Percentiles rank a stretch among this genome's conserved stretches.
These are phyloP conservation scores for Lachnellula hyalina DNA, from an alignment of 2,329 filamentous ascomycete species.

Conservation along the genomic window DNA sequence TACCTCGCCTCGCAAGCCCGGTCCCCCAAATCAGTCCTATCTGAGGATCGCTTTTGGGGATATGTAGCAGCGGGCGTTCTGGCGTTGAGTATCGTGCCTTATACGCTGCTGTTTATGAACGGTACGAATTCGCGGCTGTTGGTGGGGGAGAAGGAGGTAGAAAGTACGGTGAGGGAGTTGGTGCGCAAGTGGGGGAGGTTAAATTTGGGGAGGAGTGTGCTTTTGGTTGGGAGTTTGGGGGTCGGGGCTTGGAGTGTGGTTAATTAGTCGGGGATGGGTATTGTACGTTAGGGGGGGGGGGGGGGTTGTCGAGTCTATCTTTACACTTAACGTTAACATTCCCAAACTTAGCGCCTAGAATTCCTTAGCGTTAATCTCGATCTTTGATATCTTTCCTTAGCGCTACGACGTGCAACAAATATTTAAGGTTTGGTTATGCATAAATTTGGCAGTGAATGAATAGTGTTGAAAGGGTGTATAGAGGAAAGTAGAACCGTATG, in stretches of 20 bases:
- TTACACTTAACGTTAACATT: too few relatives aligned
- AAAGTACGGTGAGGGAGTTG: conserved; percentile 40
- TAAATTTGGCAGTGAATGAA: too few relatives aligned
- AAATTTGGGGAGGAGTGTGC: conserved; percentile 41
- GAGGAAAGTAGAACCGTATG: too few relatives aligned
- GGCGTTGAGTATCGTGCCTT: conserved; percentile 45
- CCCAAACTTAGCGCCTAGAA: too few relatives aligned
- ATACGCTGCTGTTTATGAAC: conserved; percentile 43
- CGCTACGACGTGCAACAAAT: too few relatives aligned
- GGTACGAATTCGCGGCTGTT: conserved; percentile 45
- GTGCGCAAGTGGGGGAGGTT: conserved; percentile 51
- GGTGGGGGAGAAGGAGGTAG: conserved; percentile 37
- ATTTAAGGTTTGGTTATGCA: too few relatives aligned
- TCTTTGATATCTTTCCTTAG: too few relatives aligned
- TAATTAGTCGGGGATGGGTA: conserved; percentile 1
- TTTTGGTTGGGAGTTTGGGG: conserved; percentile 25
- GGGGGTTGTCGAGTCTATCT: too few relatives aligned
- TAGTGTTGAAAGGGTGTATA: too few relatives aligned
- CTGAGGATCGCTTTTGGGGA: background rate
- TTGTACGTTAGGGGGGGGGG: too few relatives aligned
- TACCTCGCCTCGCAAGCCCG: conserved; percentile 38
- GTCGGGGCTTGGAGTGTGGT: conserved; percentile 28
- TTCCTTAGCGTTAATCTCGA: too few relatives aligned
- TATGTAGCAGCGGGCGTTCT: conserved; percentile 44
- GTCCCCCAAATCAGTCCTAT: too few relatives aligned